Evolutionary conservation across 164 flowering plant species (phyloP), one percentile per base, ranked within the genome.

Genomic region (Chloranthus sessilifolius): DNA sequence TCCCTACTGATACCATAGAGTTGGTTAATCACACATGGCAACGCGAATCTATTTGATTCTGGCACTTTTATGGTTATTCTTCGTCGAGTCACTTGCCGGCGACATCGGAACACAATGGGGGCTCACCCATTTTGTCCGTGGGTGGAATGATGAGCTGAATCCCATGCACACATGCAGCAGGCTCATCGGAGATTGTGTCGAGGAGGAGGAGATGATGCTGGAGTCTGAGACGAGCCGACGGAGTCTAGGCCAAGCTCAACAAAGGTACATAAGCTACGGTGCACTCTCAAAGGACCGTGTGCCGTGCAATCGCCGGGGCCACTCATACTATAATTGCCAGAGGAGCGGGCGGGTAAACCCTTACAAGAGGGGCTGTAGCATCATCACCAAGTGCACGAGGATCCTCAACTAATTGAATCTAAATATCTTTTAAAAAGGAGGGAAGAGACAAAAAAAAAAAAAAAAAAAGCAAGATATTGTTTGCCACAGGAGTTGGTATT

Each of bases 301-400:
- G 2, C 78, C 77, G 0, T 79, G 85, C 62, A 58, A 31, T 15
- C 58, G 57, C 2, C 73, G 76, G 1, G 85, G 85, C n/a, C 31
- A 25, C 0, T 76, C 85, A 26, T 76, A 74, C 63, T 76, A 74
- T 62, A 57, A 70, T 28, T 76, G 81, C 54, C 11, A 16, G 14
- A 26, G 21, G 11, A 39, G 64, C 7, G 47, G 56, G 1, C 16
- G 15, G 42, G 74, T 59, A 35, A 76, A 76, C 27, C 81, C 84
- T 41, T 79, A 76, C 65, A 11, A 29, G 1, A 63, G 83, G 5
- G 72, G 70, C 0, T 79, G 81, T 70, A 67, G 47, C 20, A 31
- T 3, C 52, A 69, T 72, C 34, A 69, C 84, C 1, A 35, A 41
- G 36, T 79, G 81, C 47, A 29, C 54, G 9, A 60, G 79, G 60